Base-by-base conservation (phyloP, 2,329 filamentous ascomycete species). In the Xylaria digitata region DNA sequence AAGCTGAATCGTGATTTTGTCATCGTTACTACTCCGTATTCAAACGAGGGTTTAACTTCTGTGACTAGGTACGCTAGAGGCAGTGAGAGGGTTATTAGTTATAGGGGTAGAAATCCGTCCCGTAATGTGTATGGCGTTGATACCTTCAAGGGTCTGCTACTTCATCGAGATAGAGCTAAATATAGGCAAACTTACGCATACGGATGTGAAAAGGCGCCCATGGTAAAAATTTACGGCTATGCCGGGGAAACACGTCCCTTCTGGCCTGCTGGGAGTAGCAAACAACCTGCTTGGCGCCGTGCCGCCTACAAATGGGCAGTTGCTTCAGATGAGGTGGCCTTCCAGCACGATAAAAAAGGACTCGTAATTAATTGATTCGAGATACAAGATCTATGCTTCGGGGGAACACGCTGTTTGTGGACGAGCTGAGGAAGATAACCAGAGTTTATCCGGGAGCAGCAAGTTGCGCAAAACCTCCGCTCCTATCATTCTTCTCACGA, bases 281-380 rank as follows among this genome's bases (percentile, higher is more conserved):
- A 80, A 82, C 59, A 75, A 81, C 37, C 26, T 81, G 6, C 69
- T 81, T 2, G 63, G 74, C 42, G 77, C 83, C 59, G 83, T 90
- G 3, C 89, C 89, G 4, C 89, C 88, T 1, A 89, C 86, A 0
- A 90, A 90, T 73, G 88, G 89, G 37, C 91, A 88, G 87, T 85
- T 91, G 78, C 67, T 91, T 3, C 88, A 91, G 75, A 78, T 91
- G 9, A 88, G 88, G 0, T 82, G 85, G 70, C 71, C 76, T 32
- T 57, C 65, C 7, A 26, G 40, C 49, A 42, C 61, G 56, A 40
- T 56, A 9, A 40, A 15, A 19, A 57, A 8, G 15, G 71, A 71
- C 21, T n/a, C 67, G 42, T 68, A 63, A 3, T 69, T 72, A 3
- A 82, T 86, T 65, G 74, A 81, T 11, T 80, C 77, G 23, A 85